A percentile compares a stretch with the other conserved stretches of the same genome.
phyloP scores from a whole-genome alignment of 495 filamentous ascomycete genomes.

The Aspergillus asperescens region DNA sequence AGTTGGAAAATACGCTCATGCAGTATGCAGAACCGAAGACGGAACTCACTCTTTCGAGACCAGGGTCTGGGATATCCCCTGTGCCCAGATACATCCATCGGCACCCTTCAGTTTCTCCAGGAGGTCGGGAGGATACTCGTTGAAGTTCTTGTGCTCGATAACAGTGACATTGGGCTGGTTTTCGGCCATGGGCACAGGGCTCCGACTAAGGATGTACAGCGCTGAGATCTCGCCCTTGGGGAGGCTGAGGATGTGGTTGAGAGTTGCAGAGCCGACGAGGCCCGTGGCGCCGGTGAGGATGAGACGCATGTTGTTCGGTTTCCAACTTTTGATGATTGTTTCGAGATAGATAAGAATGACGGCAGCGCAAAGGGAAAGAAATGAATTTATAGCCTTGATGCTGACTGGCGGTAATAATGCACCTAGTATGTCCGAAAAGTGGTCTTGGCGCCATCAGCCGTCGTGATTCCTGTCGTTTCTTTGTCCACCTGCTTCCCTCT shows the following conservation, averaged over 20 bases:
- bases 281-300: conserved; percentile 74
- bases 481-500: too few species aligned
- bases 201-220: conserved; percentile 60
- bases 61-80: conserved; percentile 54
- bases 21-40: too few species aligned
- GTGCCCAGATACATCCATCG: conserved; percentile 64
- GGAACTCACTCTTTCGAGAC: conserved; percentile 54
- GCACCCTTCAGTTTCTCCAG: conserved; percentile 58
- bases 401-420: not conserved
- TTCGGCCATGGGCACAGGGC: conserved; percentile 60
- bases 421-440: too few species aligned
- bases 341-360: not conserved
- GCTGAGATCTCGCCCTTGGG: conserved; percentile 43
- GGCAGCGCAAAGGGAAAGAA: not conserved
- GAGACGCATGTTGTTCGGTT: conserved; percentile 52
- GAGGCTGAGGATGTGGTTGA: conserved; percentile 57
- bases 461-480: too few species aligned
- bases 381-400: not conserved
- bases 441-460: too few species aligned
- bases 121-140: conserved; percentile 47
- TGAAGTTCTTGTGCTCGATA: conserved; percentile 62
- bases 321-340: not conserved
- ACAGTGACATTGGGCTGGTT: conserved; percentile 57
- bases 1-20: too few species aligned
- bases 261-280: conserved; percentile 59